Conservation (phyloP, 2,329 filamentous ascomycete species). For the Aureobasidium sp. region DNA sequence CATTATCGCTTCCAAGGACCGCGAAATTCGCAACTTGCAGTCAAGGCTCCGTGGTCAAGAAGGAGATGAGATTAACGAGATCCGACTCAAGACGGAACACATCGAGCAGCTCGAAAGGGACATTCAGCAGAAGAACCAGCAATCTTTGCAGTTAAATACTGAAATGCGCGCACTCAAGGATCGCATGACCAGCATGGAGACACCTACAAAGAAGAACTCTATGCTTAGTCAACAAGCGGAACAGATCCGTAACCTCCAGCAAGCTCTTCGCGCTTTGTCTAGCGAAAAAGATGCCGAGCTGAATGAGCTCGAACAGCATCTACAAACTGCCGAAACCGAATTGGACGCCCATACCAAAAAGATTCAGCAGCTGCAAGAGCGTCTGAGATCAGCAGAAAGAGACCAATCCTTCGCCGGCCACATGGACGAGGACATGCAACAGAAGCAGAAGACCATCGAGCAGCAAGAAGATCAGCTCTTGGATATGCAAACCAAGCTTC, state of each 20-base stretch:
- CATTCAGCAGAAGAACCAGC: slow-evolving; percentile 28
- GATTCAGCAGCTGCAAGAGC: slow-evolving; percentile 19
- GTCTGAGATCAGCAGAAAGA: slow-evolving; percentile 15
- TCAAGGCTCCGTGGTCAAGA: slow-evolving; percentile 26
- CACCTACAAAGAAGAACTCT: slow-evolving; percentile 32
- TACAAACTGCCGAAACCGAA: slow-evolving; percentile 27
- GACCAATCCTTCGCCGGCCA: slow-evolving; percentile 16
- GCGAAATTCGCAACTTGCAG: slow-evolving; percentile 33
- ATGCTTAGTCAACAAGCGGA: slow-evolving; percentile 31
- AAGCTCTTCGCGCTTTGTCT: slow-evolving; percentile 27
- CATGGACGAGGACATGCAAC: slow-evolving; percentile 15
- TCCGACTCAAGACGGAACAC: slow-evolving; percentile 26
- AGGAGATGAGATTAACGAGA: slow-evolving; percentile 26
- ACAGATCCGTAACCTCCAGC: slow-evolving; percentile 28
- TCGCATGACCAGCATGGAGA: slow-evolving; percentile 29
- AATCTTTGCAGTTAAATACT: slow-evolving; percentile 26
- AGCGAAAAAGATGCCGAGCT: slow-evolving; percentile 33
- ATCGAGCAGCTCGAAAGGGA: slow-evolving; percentile 34
- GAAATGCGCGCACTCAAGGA: slow-evolving; percentile 28
- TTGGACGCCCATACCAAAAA: slow-evolving; percentile 27
- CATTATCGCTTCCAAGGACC: slow-evolving; percentile 34
- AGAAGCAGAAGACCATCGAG: slow-evolving; percentile 17
- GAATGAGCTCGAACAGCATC: slow-evolving; percentile 29
- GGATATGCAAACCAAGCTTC: slow-evolving; percentile 18
- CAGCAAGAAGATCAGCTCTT: slow-evolving; percentile 16